Base-by-base conservation (phyloP, 257 asterid species). In the Catharanthus roseus region DNA sequence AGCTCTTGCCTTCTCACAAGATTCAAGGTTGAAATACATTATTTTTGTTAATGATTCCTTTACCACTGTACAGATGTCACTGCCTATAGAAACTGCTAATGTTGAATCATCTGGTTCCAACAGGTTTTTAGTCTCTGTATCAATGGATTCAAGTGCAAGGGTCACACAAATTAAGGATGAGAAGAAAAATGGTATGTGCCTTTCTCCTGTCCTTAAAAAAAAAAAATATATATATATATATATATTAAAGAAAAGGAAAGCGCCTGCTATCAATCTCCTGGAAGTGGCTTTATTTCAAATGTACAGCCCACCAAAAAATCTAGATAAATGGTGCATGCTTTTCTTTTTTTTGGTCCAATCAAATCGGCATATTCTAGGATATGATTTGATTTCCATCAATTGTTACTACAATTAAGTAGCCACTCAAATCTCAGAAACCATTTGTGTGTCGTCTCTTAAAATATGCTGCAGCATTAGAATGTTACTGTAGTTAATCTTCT, bases 141-240 rank as follows among this genome's bases (percentile, higher is more conserved):
- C 99, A 77, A 58, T 91, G 75, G 99, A 88, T 84, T 86, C 99
- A 41, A 95, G 99, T 78, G 87, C 81, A 49, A 80, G 93, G 85
- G 97, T 85, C 77, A 89, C 95, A 45, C 64, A 79, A 50, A 82
- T 90, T 70, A 82, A 77, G 84, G 91, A 86, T 70, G 79, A 74
- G 78, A 79, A 82, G 83, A 80, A 85, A 74, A 79, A 72, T 42
- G 93, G 98, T 92, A 77, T 54, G 24, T 76, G 70, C 55, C 5
- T 13, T 42, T 66, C 34, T 11, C 3, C 6, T 21, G 3, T 39
- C 16, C 34, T 42, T 42, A n/a, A 21, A n/a, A n/a, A n/a, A n/a
- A n/a, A n/a, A n/a, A n/a, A n/a, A n/a, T n/a, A n/a, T n/a, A n/a
- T n/a, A n/a, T n/a, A n/a, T n/a, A n/a, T n/a, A n/a, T n/a, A n/a